Evolutionary conservation across 169 alveolate species (phyloP), one percentile per base, ranked within the genome.

Genomic region (Cryptosporidium felis): DNA sequence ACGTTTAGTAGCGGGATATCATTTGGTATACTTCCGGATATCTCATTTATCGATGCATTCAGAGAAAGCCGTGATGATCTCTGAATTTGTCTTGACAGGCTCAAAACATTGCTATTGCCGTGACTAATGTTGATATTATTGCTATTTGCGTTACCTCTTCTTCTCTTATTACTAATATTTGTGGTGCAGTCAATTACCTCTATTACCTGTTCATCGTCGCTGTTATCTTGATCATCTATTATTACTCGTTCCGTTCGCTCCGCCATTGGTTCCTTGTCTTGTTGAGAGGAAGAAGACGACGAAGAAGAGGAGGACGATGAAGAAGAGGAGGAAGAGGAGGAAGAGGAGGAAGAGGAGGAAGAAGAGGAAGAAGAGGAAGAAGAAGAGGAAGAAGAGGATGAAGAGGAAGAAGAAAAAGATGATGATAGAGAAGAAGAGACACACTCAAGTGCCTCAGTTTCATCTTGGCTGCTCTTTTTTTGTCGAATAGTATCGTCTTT

Each of bases 151-250:
- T n/a, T 65, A 9, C 12, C 16, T 1, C 26, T 49, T 65, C 80
- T 62, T 3, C 2, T 41, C 9, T 12, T 62, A 21, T 62, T 40
- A 5, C 46, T 3, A 30, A 30, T 46, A 5, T 5, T 56, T 30
- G 44, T 49, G 34, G 30, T 65, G 32, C 62, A 65, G 12, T 65
- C 81, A 28, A 65, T 65, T 14, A 65, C 59, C 36, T 65, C 81
- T 30, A 65, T 65, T 2, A 65, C 61, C 16, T 65, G 81, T 6
- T 46, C 81, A 65, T 65, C 49, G 42, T 65, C 81, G 16, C 34
- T 47, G 18, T 26, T 49, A 9, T 45, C 32, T 12, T 46, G 23
- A 16, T 47, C 45, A 4, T 28, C 30, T 16, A 28, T 4, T 18
- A 5, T n/a, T 0, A 5, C 23, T 56, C 63, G 18, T 1, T 18